Percentiles rank a stretch among this genome's conserved stretches.
phyloP scores from a whole-genome alignment of 495 filamentous ascomycete genomes.

The Neurospora sp. region DNA sequence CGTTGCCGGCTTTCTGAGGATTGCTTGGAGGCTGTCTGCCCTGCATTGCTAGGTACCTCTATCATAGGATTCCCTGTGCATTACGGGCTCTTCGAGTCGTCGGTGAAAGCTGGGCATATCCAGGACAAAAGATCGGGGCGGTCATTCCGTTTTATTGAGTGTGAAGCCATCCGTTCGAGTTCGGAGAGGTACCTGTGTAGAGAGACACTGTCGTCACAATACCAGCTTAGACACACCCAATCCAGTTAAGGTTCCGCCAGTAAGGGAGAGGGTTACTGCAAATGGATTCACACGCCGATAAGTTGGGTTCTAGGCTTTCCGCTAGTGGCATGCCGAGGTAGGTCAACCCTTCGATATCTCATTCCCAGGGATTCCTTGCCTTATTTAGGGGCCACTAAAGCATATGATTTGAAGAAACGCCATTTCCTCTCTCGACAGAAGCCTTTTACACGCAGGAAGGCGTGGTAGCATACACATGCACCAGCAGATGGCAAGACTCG shows the following conservation, averaged over 20 bases:
- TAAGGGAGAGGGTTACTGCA: neutral
- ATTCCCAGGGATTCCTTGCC: neutral
- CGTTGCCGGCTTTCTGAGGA: neutral
- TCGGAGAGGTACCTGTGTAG: neutral
- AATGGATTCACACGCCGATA: neutral
- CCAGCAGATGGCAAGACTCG: neutral
- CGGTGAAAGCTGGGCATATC: neutral
- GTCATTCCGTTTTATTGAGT: neutral
- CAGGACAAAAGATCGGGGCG: neutral
- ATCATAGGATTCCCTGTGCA: neutral
- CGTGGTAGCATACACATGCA: neutral
- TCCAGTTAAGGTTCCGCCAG: neutral
- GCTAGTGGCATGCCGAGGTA: neutral
- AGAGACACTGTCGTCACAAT: neutral
- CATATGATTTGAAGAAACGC: neutral
- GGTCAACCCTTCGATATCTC: neutral
- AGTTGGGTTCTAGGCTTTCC: neutral
- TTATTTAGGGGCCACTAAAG: neutral
- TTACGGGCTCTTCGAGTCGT: neutral
- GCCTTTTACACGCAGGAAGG: neutral
- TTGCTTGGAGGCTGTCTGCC: neutral
- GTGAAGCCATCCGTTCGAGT: neutral
- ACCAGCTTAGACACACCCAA: neutral
- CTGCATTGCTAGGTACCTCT: neutral
- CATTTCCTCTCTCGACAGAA: neutral